Conservation (phyloP, 2,329 filamentous ascomycete species). For the Penicillium glabrum region DNA sequence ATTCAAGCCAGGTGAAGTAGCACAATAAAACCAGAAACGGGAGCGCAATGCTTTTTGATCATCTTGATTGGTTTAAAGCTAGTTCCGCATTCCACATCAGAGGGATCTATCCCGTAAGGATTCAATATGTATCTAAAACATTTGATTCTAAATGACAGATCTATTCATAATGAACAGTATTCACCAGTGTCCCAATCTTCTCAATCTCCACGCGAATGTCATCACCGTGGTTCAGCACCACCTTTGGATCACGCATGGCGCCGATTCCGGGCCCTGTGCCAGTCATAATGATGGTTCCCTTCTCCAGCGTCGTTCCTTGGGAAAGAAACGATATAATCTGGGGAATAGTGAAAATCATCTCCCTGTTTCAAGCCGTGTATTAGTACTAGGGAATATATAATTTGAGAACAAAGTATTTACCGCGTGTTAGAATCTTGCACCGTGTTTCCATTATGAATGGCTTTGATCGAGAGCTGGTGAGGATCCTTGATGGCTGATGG, state of each 20-base stretch:
- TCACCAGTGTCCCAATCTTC: conserved; percentile 32
- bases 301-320: conserved; percentile 31
- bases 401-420: not conserved
- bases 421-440: conserved; percentile 42
- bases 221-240: conserved; percentile 28
- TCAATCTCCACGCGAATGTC: conserved; percentile 30
- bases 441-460: conserved; percentile 41
- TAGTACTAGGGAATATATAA: not conserved
- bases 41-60: too few species aligned
- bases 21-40: too few species aligned
- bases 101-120: too few species aligned
- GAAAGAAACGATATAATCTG: conserved; percentile 41
- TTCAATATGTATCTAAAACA: too few species aligned
- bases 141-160: not conserved
- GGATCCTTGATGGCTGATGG: not conserved
- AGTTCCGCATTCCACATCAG: too few species aligned
- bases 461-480: conserved; percentile 26
- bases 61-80: too few species aligned
- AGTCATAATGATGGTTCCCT: conserved; percentile 25
- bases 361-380: conserved; percentile 17
- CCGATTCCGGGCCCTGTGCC: conserved; percentile 36
- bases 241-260: conserved; percentile 19
- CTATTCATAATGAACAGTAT: conserved; percentile 29
- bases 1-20: too few species aligned
- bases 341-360: conserved; percentile 41